These are phyloP conservation scores for Eutrema salsugineum DNA, from an alignment of 441 rosid genomes.

Conservation along the genomic window DNA sequence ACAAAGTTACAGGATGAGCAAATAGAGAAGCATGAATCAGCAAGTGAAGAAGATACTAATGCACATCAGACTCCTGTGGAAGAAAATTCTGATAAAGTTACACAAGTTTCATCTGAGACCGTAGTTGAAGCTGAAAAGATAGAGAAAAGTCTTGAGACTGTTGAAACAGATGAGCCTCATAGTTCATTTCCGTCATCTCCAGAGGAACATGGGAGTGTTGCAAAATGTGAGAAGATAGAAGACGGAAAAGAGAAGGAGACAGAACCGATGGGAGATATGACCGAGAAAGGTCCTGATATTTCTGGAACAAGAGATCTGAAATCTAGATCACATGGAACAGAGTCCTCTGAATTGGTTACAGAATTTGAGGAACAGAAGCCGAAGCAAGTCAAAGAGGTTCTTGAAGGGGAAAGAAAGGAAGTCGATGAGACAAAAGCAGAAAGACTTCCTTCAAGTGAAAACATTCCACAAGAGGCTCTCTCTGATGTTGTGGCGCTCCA, in stretches of 20 bases:
- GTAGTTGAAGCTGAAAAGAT: constrained; percentile 1
- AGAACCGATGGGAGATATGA: constrained; percentile 22
- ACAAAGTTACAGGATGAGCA: constrained; percentile 7
- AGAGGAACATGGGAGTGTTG: constrained; percentile 21
- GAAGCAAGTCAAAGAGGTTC: constrained; percentile 20
- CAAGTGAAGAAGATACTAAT: constrained; percentile 20
- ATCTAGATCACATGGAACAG: constrained; percentile 5
- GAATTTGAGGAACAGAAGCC: neutral
- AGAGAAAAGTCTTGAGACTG: constrained; percentile 4
- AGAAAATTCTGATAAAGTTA: constrained; percentile 22
- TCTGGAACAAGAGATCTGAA: constrained; percentile 10
- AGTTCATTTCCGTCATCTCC: constrained; percentile 13
- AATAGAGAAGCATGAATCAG: constrained; percentile 16
- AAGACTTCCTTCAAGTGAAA: neutral
- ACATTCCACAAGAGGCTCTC: neutral
- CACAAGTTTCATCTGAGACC: neutral
- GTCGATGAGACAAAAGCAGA: neutral
- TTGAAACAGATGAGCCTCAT: constrained; percentile 11
- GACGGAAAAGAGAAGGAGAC: constrained; percentile 12
- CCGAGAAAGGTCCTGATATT: constrained; percentile 5
- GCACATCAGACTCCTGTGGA: constrained; percentile 20
- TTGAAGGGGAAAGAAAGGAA: neutral
- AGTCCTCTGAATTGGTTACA: neutral
- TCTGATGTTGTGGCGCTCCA: neutral
- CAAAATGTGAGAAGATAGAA: constrained; percentile 24